These are phyloP conservation scores for Auricularia sp. DNA, from an alignment of 768 basidiomycete genomes.

Conservation along the genomic window DNA sequence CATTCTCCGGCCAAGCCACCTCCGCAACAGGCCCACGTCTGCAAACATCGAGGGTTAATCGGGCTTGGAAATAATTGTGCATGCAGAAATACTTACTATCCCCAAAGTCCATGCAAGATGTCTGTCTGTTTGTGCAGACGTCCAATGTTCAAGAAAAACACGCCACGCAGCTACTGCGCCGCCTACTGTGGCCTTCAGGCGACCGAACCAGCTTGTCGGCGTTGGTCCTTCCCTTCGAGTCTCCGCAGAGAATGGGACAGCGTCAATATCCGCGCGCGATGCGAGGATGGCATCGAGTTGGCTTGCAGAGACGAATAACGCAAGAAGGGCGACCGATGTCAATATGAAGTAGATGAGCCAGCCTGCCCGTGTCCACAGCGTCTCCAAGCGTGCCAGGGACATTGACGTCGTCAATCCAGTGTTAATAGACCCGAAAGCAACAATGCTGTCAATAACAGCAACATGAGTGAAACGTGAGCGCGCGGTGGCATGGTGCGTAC, in stretches of 20 bases:
- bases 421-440: constrained; percentile 78
- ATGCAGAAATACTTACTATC: constrained; percentile 32
- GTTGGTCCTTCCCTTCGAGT: background rate
- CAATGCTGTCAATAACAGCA: constrained; percentile 43
- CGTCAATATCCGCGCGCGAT: constrained; percentile 59
- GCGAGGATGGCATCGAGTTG: constrained; percentile 66
- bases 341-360: constrained; percentile 89
- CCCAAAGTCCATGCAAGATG: constrained; percentile 85
- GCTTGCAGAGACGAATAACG: constrained; percentile 57
- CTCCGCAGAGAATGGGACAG: constrained; percentile 37
- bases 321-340: constrained; percentile 59
- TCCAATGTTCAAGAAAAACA: constrained; percentile 63
- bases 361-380: constrained; percentile 74
- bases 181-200: constrained; percentile 26
- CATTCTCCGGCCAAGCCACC: constrained; percentile 84
- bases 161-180: constrained; percentile 41
- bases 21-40: constrained; percentile 80
- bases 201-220: background rate
- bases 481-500: constrained; percentile 4
- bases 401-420: constrained; percentile 68
- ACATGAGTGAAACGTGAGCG: constrained; percentile 30
- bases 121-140: constrained; percentile 71
- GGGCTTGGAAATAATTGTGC: background rate
- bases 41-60: background rate
- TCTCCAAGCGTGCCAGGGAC: constrained; percentile 63